Evolutionary conservation across 305 asterid genomes (phyloP).

Genomic region (Solanum hybrid): DNA sequence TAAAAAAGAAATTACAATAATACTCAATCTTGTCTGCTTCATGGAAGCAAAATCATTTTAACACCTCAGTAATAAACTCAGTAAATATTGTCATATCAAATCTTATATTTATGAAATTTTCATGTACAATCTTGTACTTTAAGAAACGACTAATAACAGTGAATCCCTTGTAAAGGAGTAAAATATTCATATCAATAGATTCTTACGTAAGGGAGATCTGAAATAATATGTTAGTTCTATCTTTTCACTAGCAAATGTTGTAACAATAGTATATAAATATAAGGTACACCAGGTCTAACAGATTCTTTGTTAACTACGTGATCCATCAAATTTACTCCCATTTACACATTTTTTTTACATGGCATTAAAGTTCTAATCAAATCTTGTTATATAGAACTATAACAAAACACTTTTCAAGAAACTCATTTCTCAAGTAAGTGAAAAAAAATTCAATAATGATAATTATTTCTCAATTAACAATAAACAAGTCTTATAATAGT

Average conservation of each 20-base stretch:
- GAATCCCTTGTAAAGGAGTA: background rate
- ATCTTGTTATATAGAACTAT: background rate
- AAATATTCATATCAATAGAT: background rate
- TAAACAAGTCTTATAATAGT: background rate
- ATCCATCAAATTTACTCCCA: background rate
- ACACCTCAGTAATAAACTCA: background rate
- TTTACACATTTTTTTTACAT: background rate
- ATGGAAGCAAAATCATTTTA: background rate
- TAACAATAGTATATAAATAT: no score
- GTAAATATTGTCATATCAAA: background rate
- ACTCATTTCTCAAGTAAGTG: background rate
- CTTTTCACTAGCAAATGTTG: background rate
- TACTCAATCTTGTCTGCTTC: background rate
- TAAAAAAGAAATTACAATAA: no score
- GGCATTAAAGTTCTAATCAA: background rate
- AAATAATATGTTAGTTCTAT: background rate
- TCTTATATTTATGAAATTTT: no score
- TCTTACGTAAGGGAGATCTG: background rate
- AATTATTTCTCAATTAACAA: background rate
- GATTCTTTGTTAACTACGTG: background rate
- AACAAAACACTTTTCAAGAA: background rate
- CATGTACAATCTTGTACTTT: background rate
- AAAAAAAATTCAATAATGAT: background rate
- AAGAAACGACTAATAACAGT: background rate
- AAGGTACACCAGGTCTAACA: background rate